These are phyloP conservation scores for Apiotrichum sp. DNA, from an alignment of 1,284 basidiomycete species.

Conservation along the genomic window DNA sequence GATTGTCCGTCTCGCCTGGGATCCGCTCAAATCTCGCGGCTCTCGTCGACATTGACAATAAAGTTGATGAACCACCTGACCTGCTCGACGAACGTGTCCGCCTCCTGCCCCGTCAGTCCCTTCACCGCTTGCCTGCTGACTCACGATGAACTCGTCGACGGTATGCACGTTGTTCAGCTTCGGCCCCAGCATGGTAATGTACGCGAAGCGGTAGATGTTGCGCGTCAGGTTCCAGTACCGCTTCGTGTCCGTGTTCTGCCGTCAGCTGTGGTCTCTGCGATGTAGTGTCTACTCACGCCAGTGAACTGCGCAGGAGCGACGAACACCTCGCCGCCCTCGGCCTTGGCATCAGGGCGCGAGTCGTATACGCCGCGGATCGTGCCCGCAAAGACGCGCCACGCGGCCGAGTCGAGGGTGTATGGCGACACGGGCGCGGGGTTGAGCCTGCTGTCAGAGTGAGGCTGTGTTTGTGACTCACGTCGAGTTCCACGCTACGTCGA, in stretches of 20 bases:
- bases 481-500: slow-evolving; percentile 31
- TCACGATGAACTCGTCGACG: slow-evolving; percentile 29
- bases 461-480: neutral
- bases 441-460: slow-evolving; percentile 12
- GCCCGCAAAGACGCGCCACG: slow-evolving; percentile 37
- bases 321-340: slow-evolving; percentile 15
- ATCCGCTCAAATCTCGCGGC: slow-evolving; percentile 19
- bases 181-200: slow-evolving; percentile 10
- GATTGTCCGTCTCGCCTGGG: too few species aligned
- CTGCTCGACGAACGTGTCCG: slow-evolving; percentile 33
- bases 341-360: slow-evolving; percentile 19
- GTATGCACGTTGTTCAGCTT: slow-evolving; percentile 31
- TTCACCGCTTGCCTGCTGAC: neutral
- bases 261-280: neutral
- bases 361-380: slow-evolving; percentile 32
- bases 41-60: slow-evolving; percentile 41
- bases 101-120: slow-evolving; percentile 14
- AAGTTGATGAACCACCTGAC: slow-evolving; percentile 41
- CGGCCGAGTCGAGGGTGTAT: slow-evolving; percentile 27
- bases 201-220: slow-evolving; percentile 42
- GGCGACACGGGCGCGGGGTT: slow-evolving; percentile 43
- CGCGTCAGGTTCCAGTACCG: slow-evolving; percentile 41
- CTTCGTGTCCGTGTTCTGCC: slow-evolving; percentile 40
- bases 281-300: slow-evolving; percentile 6
- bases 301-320: slow-evolving; percentile 36